A percentile compares a stretch with the other conserved stretches of the same genome.
Evolutionary conservation across 495 filamentous ascomycete species (phyloP).

Genomic region (Stereocaulon alpinum): DNA sequence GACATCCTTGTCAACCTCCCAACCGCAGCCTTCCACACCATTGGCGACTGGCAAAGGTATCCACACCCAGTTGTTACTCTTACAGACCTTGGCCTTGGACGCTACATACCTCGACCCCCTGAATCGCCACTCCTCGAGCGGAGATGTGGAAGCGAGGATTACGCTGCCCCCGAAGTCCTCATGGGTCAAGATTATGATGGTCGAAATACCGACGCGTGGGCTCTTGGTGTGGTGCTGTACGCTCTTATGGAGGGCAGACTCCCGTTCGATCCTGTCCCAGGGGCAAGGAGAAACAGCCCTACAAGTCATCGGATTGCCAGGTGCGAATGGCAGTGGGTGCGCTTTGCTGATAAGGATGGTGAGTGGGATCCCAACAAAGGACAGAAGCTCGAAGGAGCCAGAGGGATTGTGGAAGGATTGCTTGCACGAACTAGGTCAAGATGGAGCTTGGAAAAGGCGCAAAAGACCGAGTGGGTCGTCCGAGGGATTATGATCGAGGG

Average conservation of each 20-base stretch:
- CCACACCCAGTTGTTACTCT: constrained; percentile 76
- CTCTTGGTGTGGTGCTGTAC: constrained; percentile 84
- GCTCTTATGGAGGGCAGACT: constrained; percentile 84
- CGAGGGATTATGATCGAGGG: constrained; percentile 60
- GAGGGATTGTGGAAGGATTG: constrained; percentile 68
- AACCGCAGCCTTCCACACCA: constrained; percentile 37
- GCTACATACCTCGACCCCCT: constrained; percentile 63
- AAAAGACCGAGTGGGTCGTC: constrained; percentile 62
- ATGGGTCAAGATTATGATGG: constrained; percentile 94
- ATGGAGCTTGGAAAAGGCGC: constrained; percentile 62
- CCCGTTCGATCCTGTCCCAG: constrained; percentile 80
- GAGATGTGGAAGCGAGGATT: constrained; percentile 91
- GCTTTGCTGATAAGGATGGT: constrained; percentile 64
- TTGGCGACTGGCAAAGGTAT: constrained; percentile 56
- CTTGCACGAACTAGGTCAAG: constrained; percentile 68
- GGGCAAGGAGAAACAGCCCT: constrained; percentile 55
- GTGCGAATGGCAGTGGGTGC: constrained; percentile 88
- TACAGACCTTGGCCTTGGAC: constrained; percentile 85
- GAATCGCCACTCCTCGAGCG: constrained; percentile 67
- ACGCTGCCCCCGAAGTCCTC: constrained; percentile 90
- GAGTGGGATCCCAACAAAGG: constrained; percentile 55
- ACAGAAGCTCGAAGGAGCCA: constrained; percentile 58
- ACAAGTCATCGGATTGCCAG: constrained; percentile 90
- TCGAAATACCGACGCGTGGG: constrained; percentile 87
- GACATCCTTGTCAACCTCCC: constrained; percentile 86